Evolutionary conservation across 1,284 basidiomycete species (phyloP).

Genomic region (Ustilago sp.): DNA sequence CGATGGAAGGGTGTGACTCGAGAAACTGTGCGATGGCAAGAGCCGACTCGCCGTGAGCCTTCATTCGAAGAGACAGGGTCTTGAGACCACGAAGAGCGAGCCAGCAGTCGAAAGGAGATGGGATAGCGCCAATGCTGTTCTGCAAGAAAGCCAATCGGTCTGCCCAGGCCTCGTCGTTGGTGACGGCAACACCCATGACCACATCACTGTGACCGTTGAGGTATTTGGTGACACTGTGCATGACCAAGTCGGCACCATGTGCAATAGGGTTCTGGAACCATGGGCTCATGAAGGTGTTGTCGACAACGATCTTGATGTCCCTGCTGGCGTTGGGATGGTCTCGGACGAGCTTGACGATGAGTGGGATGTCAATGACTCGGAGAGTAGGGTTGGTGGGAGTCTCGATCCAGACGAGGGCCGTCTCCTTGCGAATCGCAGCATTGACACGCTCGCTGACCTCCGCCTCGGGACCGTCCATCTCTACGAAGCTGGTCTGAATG

Average conservation of each 20-base stretch:
- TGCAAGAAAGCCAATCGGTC: conserved; percentile 80
- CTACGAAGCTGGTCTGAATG: conserved; percentile 84
- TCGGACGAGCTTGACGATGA: conserved; percentile 74
- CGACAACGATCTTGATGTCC: conserved; percentile 57
- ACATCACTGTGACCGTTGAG: conserved; percentile 89
- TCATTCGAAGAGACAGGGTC: conserved; percentile 77
- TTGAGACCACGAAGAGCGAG: conserved; percentile 90
- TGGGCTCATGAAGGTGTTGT: conserved; percentile 77
- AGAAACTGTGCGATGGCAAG: conserved; percentile 80
- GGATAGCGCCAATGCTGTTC: conserved; percentile 88
- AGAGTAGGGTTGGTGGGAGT: conserved; percentile 95
- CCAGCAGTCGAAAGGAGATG: conserved; percentile 90
- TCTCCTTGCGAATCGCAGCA: conserved; percentile 78
- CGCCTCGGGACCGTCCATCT: conserved; percentile 72
- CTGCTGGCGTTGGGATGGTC: conserved; percentile 77
- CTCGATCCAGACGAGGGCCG: conserved; percentile 98
- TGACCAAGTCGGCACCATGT: conserved; percentile 84
- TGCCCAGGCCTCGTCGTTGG: conserved; percentile 56
- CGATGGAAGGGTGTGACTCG: conserved; percentile 74
- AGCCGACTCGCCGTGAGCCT: conserved; percentile 86
- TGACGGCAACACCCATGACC: conserved; percentile 63
- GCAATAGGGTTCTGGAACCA: conserved; percentile 90
- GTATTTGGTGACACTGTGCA: conserved; percentile 81
- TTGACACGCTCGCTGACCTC: conserved; percentile 76
- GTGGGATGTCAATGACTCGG: conserved; percentile 81